These are phyloP conservation scores for Botrytis sinoallii DNA, from an alignment of 2,329 filamentous ascomycete species.

Conservation along the genomic window DNA sequence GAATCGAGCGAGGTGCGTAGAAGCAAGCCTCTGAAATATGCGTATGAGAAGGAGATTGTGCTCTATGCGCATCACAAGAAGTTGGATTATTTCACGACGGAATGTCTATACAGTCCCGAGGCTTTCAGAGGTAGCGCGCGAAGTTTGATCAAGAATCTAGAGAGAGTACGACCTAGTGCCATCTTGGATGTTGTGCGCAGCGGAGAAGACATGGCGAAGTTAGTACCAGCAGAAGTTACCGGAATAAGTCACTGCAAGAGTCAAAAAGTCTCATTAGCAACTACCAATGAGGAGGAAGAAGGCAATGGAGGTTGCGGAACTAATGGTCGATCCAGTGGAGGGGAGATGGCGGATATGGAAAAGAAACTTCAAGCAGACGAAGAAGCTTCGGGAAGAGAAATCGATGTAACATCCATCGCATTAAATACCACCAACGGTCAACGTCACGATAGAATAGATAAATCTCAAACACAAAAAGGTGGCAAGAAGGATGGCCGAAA, in stretches of 20 bases:
- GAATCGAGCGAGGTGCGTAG: constrained; percentile 84
- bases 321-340: constrained; percentile 63
- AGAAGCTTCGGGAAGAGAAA: constrained; percentile 57
- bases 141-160: constrained; percentile 89
- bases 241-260: constrained; percentile 49
- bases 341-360: constrained; percentile 82
- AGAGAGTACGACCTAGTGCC: constrained; percentile 87
- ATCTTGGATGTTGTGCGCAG: constrained; percentile 93
- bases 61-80: constrained; percentile 96
- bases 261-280: constrained; percentile 40
- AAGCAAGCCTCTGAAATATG: constrained; percentile 96
- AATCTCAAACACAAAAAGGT: constrained; percentile 35
- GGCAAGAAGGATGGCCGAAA: constrained; percentile 37
- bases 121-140: constrained; percentile 92
- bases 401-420: constrained; percentile 54
- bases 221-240: constrained; percentile 64
- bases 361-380: constrained; percentile 65
- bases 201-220: constrained; percentile 89
- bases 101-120: constrained; percentile 97
- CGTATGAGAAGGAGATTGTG: constrained; percentile 98
- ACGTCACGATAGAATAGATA: constrained; percentile 32
- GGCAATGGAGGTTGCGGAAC: constrained; percentile 73
- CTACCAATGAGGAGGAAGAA: constrained; percentile 42
- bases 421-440: constrained; percentile 27
- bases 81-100: constrained; percentile 95